Evolutionary conservation across 768 basidiomycete species (phyloP).

Genomic region (Boletus eberwhitei): DNA sequence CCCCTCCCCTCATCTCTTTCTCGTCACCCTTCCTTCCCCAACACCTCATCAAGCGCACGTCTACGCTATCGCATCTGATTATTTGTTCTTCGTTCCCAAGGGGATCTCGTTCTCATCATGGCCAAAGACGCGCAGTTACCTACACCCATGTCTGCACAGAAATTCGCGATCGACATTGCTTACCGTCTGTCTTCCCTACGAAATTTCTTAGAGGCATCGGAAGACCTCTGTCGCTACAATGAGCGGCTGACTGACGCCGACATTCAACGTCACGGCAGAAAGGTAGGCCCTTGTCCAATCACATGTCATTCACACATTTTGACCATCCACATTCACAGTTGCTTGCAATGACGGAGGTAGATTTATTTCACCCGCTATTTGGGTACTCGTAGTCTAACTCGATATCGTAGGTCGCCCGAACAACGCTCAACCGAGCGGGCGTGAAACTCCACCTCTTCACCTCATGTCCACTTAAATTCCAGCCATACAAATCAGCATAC

Average conservation of each 20-base stretch:
- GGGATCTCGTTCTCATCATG: constrained; percentile 16
- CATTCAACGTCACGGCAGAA: constrained; percentile 26
- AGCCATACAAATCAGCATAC: constrained; percentile 47
- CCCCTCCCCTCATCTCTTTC: constrained; percentile 13
- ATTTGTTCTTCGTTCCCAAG: constrained; percentile 18
- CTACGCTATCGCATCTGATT: constrained; percentile 4
- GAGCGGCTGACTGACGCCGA: constrained; percentile 18
- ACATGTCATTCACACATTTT: neutral
- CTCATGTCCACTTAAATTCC: constrained; percentile 38
- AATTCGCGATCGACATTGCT: constrained; percentile 30
- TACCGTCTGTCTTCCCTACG: constrained; percentile 28
- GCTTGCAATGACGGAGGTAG: constrained; percentile 51
- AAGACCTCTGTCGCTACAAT: constrained; percentile 21
- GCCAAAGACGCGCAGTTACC: constrained; percentile 7
- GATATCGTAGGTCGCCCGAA: constrained; percentile 41
- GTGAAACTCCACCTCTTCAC: constrained; percentile 45
- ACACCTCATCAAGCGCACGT: constrained; percentile 1
- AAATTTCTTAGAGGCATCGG: constrained; percentile 29
- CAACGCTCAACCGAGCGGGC: constrained; percentile 42
- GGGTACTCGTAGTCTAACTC: neutral
- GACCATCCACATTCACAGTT: constrained; percentile 34
- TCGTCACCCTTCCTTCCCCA: constrained; percentile 9
- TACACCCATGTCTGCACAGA: constrained; percentile 18
- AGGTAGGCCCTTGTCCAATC: constrained; percentile 13
- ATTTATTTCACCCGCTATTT: constrained; percentile 9